Conservation (phyloP, 306 rosid species). For the Lathyrus oleraceus region DNA sequence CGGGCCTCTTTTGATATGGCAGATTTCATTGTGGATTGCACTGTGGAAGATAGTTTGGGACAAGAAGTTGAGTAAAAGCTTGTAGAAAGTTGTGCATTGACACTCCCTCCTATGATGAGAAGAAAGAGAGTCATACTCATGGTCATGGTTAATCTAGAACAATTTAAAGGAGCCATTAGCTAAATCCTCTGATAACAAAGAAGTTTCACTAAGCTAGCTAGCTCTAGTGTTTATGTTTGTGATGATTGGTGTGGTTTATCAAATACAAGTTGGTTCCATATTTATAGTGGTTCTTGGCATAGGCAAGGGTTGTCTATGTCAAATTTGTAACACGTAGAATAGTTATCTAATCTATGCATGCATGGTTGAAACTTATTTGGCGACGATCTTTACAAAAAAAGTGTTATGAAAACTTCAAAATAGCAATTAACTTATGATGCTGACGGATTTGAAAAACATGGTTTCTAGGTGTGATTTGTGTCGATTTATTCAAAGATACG, state of each 20-base stretch:
- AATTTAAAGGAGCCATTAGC: not conserved
- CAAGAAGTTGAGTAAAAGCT: slow-evolving; percentile 63
- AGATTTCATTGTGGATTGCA: slow-evolving; percentile 54
- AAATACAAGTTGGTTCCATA: slow-evolving; percentile 22
- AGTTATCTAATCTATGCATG: not conserved
- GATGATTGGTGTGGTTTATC: slow-evolving; percentile 17
- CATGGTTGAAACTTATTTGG: slow-evolving; percentile 12
- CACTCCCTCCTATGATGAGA: slow-evolving; percentile 42
- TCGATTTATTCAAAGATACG: not conserved
- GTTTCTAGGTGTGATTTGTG: slow-evolving; percentile 23
- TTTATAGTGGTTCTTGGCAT: slow-evolving; percentile 29
- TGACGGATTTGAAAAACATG: slow-evolving; percentile 1
- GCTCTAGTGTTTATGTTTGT: not conserved
- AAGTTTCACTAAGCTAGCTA: not conserved
- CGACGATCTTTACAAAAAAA: not conserved
- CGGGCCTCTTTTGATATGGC: slow-evolving; percentile 71
- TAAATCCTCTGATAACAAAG: not conserved
- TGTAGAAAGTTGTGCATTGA: slow-evolving; percentile 68
- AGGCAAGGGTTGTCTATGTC: not conserved
- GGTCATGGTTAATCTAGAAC: slow-evolving; percentile 7
- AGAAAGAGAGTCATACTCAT: slow-evolving; percentile 37
- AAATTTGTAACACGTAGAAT: slow-evolving; percentile 50
- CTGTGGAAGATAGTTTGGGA: slow-evolving; percentile 58
- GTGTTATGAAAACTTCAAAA: not conserved
- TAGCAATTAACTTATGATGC: not conserved